phyloP scores from a whole-genome alignment of 2,329 filamentous ascomycete genomes.

The Diaporthe australafricana region DNA sequence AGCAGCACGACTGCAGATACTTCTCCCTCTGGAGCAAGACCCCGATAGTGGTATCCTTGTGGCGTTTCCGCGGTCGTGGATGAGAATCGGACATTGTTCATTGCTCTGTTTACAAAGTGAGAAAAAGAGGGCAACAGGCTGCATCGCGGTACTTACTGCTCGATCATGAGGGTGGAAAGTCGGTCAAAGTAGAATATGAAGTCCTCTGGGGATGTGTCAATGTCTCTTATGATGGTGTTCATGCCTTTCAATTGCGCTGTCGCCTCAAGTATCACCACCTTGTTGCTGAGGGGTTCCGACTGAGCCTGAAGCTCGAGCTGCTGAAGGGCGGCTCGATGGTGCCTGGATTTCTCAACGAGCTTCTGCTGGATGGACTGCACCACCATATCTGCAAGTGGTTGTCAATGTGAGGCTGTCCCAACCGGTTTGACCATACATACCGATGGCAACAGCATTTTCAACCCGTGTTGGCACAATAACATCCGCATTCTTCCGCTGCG shows the following conservation, averaged over 20 bases:
- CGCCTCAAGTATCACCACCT: constrained; percentile 79
- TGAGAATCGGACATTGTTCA: constrained; percentile 81
- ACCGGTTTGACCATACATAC: constrained; percentile 52
- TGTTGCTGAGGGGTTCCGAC: constrained; percentile 78
- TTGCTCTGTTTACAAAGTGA: constrained; percentile 63
- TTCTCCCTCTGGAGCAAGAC: constrained; percentile 77
- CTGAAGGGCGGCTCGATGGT: constrained; percentile 83
- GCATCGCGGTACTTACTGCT: constrained; percentile 64
- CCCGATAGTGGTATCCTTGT: constrained; percentile 75
- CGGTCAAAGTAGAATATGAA: constrained; percentile 99
- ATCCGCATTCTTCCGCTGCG: constrained; percentile 91
- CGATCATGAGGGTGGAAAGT: constrained; percentile 84
- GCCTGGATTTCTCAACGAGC: constrained; percentile 84
- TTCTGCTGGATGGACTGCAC: constrained; percentile 92
- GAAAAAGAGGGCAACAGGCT: not conserved
- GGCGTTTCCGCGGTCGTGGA: constrained; percentile 77
- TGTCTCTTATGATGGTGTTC: constrained; percentile 89
- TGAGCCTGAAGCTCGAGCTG: constrained; percentile 79
- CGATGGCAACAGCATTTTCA: constrained; percentile 92
- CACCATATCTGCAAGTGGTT: constrained; percentile 71
- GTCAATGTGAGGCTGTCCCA: constrained; percentile 7
- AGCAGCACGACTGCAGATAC: constrained; percentile 90
- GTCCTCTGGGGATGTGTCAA: constrained; percentile 83
- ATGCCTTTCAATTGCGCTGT: constrained; percentile 88
- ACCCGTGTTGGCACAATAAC: constrained; percentile 96